A percentile compares a stretch with the other conserved stretches of the same genome.
These are phyloP conservation scores for Streptanthus diversifolius DNA, from an alignment of 345 rosid genomes.

Conservation along the genomic window DNA sequence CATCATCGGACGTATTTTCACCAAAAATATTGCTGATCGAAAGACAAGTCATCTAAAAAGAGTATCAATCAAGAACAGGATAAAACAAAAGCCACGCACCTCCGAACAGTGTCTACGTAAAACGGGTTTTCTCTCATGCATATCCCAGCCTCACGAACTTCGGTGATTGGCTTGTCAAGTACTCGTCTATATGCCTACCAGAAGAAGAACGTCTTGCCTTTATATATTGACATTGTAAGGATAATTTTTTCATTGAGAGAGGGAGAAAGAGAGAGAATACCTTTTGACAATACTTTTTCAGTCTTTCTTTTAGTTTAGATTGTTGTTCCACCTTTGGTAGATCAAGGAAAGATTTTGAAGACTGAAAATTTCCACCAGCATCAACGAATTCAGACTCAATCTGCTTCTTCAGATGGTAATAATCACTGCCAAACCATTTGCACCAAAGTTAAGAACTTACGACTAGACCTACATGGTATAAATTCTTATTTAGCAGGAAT, in stretches of 20 bases:
- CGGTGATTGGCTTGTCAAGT: constrained; percentile 83
- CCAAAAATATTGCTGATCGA: constrained; percentile 12
- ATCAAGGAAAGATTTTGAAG: constrained; percentile 77
- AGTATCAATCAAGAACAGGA: background rate
- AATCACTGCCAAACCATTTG: constrained; percentile 60
- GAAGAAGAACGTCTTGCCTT: constrained; percentile 26
- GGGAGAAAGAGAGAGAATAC: constrained; percentile 35
- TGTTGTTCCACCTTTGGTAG: constrained; percentile 84
- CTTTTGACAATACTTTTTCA: constrained; percentile 90
- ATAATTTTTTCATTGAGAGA: constrained; percentile 16
- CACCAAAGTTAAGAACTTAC: constrained; percentile 9
- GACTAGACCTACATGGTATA: constrained; percentile 23
- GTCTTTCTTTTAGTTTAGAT: constrained; percentile 68
- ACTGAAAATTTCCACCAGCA: constrained; percentile 52
- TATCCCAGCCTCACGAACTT: constrained; percentile 95
- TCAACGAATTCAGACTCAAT: constrained; percentile 86
- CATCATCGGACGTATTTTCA: background rate
- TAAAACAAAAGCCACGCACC: constrained; percentile 47
- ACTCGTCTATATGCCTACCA: constrained; percentile 77
- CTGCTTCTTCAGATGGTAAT: constrained; percentile 90
- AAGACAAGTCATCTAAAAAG: constrained; percentile 8
- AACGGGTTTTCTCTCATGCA: constrained; percentile 98
- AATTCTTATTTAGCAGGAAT: constrained; percentile 9
- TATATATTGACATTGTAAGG: constrained; percentile 9
- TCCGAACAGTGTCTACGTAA: constrained; percentile 93